These are phyloP conservation scores for Cryptococcus neoformans DNA, from an alignment of 1,284 basidiomycete species.

Conservation along the genomic window DNA sequence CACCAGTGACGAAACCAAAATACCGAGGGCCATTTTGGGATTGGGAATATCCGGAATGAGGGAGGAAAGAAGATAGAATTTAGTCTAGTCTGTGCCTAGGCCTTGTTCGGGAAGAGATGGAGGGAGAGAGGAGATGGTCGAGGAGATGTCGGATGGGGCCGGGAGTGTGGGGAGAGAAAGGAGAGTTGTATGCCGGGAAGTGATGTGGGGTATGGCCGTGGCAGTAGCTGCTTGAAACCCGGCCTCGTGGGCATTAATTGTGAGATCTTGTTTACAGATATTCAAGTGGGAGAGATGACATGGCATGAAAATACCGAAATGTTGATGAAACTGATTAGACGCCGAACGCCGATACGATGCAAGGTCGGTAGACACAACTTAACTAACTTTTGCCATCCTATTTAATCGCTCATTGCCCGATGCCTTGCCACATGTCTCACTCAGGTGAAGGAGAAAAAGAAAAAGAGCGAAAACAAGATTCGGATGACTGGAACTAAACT, in stretches of 20 bases:
- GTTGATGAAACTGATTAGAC: no score
- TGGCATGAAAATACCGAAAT: no score
- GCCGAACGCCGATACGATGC: no score
- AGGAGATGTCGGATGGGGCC: background rate
- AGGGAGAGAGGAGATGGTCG: background rate
- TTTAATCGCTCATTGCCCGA: no score
- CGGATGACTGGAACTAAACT: no score
- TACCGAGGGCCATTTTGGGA: slow-evolving; percentile 52
- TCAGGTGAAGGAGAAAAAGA: no score
- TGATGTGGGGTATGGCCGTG: slow-evolving; percentile 20
- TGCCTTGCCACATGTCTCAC: no score
- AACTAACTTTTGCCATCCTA: no score
- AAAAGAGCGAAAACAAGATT: no score
- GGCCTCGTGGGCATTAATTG: background rate
- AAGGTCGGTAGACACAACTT: no score
- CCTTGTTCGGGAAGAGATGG: background rate
- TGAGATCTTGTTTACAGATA: no score
- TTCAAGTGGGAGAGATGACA: no score
- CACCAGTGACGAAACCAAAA: slow-evolving; percentile 55
- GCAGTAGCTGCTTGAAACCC: background rate
- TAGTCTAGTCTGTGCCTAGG: background rate
- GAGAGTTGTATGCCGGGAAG: background rate
- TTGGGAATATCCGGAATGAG: slow-evolving; percentile 44
- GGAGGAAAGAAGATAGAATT: slow-evolving; percentile 14
- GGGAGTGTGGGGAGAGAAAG: background rate